phyloP scores from a whole-genome alignment of 2,329 filamentous ascomycete species.

The Exserohilum turcica region DNA sequence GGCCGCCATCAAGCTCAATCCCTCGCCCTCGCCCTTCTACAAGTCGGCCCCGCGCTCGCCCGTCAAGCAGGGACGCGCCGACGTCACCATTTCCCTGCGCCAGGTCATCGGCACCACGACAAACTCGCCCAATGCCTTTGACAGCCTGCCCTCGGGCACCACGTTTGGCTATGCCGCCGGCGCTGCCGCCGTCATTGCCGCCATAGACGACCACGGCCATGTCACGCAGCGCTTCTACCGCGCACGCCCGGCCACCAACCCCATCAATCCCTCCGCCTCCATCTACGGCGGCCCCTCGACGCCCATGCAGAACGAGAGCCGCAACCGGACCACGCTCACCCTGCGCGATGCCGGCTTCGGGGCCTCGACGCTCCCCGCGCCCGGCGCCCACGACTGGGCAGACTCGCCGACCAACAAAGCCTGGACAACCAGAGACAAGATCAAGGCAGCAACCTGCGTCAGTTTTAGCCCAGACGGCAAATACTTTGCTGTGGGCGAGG shows the following conservation, averaged over 20 bases:
- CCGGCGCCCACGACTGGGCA: constrained; percentile 54
- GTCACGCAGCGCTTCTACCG: constrained; percentile 86
- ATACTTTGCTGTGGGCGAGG: constrained; percentile 88
- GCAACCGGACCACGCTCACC: constrained; percentile 63
- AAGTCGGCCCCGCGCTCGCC: constrained; percentile 70
- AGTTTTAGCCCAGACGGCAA: constrained; percentile 85
- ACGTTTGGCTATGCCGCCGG: constrained; percentile 90
- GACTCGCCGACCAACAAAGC: constrained; percentile 71
- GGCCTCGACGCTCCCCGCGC: constrained; percentile 52
- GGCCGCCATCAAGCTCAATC: constrained; percentile 59
- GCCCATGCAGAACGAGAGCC: constrained; percentile 58
- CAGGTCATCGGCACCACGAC: constrained; percentile 92
- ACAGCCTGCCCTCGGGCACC: constrained; percentile 70
- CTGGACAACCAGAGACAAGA: constrained; percentile 87
- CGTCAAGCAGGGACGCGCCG: constrained; percentile 54
- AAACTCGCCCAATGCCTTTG: constrained; percentile 81
- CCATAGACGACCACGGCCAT: constrained; percentile 68
- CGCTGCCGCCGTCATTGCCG: constrained; percentile 88
- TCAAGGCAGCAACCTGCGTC: constrained; percentile 92
- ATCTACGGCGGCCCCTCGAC: constrained; percentile 61
- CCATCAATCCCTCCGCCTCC: constrained; percentile 65
- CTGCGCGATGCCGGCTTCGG: constrained; percentile 56
- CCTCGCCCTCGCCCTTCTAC: constrained; percentile 67
- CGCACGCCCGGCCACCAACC: constrained; percentile 73
- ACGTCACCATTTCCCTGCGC: constrained; percentile 68